Evolutionary conservation across 2,329 filamentous ascomycete genomes (phyloP), one percentile per base, ranked within the genome.

Genomic region (Paraconiothyrium brasiliense): DNA sequence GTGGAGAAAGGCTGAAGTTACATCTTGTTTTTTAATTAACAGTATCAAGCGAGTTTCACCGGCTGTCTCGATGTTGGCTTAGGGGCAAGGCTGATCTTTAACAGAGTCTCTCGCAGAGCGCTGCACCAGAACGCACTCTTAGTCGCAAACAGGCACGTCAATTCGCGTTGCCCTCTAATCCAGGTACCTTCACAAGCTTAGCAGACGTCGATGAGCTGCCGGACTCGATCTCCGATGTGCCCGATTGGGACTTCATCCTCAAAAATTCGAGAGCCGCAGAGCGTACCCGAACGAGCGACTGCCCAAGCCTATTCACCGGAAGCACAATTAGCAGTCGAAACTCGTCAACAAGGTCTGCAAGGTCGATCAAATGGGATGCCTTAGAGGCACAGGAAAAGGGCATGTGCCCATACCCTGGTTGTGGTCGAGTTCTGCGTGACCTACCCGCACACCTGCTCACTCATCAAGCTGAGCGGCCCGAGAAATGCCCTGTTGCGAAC

Each of bases 381-480:
- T 83, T 87, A 58, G 89, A 91, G 73, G 44, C 56, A 6, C 50
- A 82, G 62, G 83, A 87, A 67, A 88, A 88, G 68, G 84, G 83
- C 32, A 84, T 89, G 63, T 94, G 92, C 81, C 90, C 91, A 0
- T 88, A 92, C 74, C 87, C 90, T 1, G 91, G 93, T 56, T 95
- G 92, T 72, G 91, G 92, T 62, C 88, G 90, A 72, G 84, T 88
- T 56, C 93, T 94, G 84, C 93, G 94, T 80, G 92, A 95, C 72
- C 82, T 95, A 64, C 92, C 93, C 77, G 92, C 92, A 8, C 92
- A 96, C 78, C 92, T 94, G 89, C 86, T 96, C 74, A 96, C 93
- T 0, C 92, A 96, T 78, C 91, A 94, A 78, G 89, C 87, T 58
- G 92, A 95, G 80, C 86, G 93, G 16, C 92, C 92, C 0, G 92